These are phyloP conservation scores for Podaxis mareebaensis DNA, from an alignment of 768 basidiomycete species.

Conservation along the genomic window DNA sequence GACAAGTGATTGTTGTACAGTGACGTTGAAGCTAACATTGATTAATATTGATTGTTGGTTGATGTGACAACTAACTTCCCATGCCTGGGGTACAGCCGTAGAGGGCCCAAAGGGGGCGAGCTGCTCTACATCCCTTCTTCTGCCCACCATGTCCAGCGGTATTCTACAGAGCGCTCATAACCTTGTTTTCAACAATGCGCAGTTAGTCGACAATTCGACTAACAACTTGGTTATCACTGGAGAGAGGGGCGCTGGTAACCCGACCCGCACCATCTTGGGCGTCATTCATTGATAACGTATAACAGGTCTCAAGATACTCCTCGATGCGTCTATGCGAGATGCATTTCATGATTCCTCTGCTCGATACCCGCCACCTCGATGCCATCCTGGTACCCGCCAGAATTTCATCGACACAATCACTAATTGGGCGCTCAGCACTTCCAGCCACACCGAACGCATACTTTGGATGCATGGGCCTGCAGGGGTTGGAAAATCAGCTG, in stretches of 20 bases:
- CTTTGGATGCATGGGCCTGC: constrained; percentile 8
- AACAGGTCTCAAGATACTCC: background rate
- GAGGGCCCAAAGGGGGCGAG: too few relatives aligned
- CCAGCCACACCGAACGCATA: background rate
- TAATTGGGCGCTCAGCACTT: background rate
- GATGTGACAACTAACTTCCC: too few relatives aligned
- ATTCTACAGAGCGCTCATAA: background rate
- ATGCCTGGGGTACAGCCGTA: too few relatives aligned
- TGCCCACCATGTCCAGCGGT: background rate
- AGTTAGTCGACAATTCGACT: background rate
- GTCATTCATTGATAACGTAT: background rate
- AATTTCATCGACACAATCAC: background rate
- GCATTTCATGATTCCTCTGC: background rate
- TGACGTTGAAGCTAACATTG: too few relatives aligned
- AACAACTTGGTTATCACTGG: background rate
- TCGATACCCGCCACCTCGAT: background rate
- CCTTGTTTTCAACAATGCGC: background rate
- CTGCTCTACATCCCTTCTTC: background rate
- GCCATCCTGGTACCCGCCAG: background rate
- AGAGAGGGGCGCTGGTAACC: background rate
- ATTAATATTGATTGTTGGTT: too few relatives aligned
- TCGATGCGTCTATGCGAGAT: background rate
- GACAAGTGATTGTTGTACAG: too few relatives aligned
- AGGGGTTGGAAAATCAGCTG: background rate
- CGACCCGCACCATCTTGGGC: background rate